Base-by-base conservation (phyloP, 2,329 filamentous ascomycete species). In the Monosporascus sp. region DNA sequence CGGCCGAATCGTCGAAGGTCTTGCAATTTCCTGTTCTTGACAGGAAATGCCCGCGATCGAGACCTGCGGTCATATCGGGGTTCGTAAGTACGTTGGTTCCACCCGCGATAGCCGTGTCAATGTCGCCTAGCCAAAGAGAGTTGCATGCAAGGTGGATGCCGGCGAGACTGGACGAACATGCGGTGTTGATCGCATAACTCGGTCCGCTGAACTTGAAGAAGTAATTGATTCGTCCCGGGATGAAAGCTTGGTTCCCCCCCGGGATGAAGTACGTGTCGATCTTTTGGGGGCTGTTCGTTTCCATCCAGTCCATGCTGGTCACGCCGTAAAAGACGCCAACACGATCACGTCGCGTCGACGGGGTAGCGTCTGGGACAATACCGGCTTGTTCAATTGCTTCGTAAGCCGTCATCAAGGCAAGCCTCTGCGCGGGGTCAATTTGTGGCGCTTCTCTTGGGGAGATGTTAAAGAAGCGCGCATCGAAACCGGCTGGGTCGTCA, bases 311-410 rank as follows among this genome's bases (percentile, higher is more conserved):
- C 18, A 59, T 49, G n/a, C 51, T 53, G 1, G 62, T 50, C 20
- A 55, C 46, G 2, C 61, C 62, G 22, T 62, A 65, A 24, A 57
- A 62, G 15, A 54, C 53, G 3, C 61, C 62, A 5, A 65, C 51
- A 11, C 62, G 57, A 9, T 58, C 45, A 14, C 45, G 39, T 7
- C 51, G 20, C 3, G 60, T 56, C 1, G 58, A 61, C 0, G 60
- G 51, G 0, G 62, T 67, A 3, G 50, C 27, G 38, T 63, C 56
- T 0, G 58, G 49, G 0, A 63, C 61, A 24, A 57, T 56, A 2
- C 62, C 85, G 31, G 81, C 82, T 74, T 81, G 81, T 63, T 88
- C 85, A 25, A 88, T 72, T 1, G 85, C 85, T 61, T 88, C 85
- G 57, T 87, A 88, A 0, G 82, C 83, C 6, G 83, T 86, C 25